These are phyloP conservation scores for Monascus purpureus DNA, from an alignment of 495 filamentous ascomycete genomes.

Conservation along the genomic window DNA sequence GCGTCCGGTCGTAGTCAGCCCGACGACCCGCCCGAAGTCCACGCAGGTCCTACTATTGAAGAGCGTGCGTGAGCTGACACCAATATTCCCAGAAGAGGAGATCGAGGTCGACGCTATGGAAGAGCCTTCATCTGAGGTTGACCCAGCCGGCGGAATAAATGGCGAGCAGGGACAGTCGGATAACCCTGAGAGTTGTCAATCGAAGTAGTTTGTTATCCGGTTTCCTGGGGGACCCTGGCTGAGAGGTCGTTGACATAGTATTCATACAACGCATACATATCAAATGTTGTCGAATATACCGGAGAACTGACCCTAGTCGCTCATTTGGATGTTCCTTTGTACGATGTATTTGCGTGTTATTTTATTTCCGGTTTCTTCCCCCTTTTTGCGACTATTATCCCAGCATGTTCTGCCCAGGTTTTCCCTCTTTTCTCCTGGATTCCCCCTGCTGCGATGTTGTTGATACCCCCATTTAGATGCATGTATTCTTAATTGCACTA, in stretches of 20 bases:
- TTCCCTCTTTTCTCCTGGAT: constrained; percentile 1
- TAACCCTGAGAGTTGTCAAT: too few species aligned
- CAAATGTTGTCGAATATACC: background rate
- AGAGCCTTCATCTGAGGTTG: constrained; percentile 27
- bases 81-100: constrained; percentile 25
- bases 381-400: too few species aligned
- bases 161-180: too few species aligned
- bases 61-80: constrained; percentile 33
- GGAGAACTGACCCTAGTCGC: constrained; percentile 9
- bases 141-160: constrained; percentile 53
- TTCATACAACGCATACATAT: background rate
- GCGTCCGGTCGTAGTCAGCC: constrained; percentile 35
- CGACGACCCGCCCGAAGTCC: constrained; percentile 40
- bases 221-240: constrained; percentile 60
- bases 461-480: constrained; percentile 1
- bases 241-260: constrained; percentile 35
- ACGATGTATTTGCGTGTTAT: too few species aligned
- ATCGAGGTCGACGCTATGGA: constrained; percentile 27
- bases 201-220: too few species aligned
- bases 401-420: constrained; percentile 11
- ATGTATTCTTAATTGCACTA: background rate
- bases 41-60: constrained; percentile 57
- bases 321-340: constrained; percentile 12
- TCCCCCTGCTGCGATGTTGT: constrained; percentile 4
- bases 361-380: too few species aligned